These are phyloP conservation scores for Entoloma clypeatum DNA, from an alignment of 1,284 basidiomycete genomes.

Conservation along the genomic window DNA sequence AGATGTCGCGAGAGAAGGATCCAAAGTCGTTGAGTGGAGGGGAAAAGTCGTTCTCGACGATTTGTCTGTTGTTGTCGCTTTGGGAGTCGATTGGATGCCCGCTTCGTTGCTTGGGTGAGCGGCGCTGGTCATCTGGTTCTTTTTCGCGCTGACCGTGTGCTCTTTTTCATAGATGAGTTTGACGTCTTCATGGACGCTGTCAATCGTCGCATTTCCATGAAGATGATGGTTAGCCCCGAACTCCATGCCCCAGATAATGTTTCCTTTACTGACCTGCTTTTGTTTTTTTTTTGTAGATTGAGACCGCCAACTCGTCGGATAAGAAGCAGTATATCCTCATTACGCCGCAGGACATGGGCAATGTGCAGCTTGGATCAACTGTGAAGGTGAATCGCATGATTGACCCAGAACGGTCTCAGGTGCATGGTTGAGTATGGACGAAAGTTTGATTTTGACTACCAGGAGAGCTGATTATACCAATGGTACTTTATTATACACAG, in stretches of 20 bases:
- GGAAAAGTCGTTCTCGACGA: conserved; percentile 97
- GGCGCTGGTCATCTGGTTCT: conserved; percentile 18
- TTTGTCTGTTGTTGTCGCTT: conserved; percentile 86
- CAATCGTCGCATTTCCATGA: conserved; percentile 88
- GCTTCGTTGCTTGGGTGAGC: conserved; percentile 84
- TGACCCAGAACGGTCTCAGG: conserved; percentile 73
- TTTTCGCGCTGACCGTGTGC: conserved; percentile 9
- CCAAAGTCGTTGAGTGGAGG: conserved; percentile 86
- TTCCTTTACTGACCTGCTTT: background rate
- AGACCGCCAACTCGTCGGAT: conserved; percentile 79
- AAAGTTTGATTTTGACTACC: too few relatives aligned
- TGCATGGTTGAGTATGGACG: too few relatives aligned
- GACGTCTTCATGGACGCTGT: conserved; percentile 97
- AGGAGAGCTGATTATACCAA: too few relatives aligned
- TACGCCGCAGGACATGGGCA: conserved; percentile 84
- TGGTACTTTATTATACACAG: too few relatives aligned
- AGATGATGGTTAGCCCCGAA: conserved; percentile 78
- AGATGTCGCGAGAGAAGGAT: conserved; percentile 66
- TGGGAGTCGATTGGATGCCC: conserved; percentile 97
- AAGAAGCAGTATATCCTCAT: conserved; percentile 91
- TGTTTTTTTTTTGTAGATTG: conserved; percentile 49
- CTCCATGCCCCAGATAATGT: background rate
- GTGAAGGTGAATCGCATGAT: conserved; percentile 76
- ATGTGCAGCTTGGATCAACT: conserved; percentile 53
- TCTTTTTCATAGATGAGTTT: conserved; percentile 62